Conservation (phyloP, 2,329 filamentous ascomycete species). For the Elsinoe ampelina region DNA sequence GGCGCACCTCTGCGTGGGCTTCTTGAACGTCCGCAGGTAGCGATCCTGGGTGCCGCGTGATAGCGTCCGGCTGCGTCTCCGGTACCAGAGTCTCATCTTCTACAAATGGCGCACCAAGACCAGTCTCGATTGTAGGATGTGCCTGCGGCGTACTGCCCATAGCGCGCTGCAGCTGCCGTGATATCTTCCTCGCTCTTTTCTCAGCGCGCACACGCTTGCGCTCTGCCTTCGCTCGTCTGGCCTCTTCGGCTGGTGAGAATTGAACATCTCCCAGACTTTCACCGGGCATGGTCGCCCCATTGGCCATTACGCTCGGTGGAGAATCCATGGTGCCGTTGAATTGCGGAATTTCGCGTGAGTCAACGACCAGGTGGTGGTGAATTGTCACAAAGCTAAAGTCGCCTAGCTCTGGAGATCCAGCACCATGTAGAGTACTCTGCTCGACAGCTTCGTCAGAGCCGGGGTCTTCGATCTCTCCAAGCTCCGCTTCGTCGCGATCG, state of each 20-base stretch:
- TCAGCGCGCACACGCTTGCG: neutral
- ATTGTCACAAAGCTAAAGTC: neutral
- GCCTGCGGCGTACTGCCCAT: neutral
- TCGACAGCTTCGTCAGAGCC: neutral
- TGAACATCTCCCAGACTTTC: neutral
- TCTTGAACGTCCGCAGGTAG: too few species aligned
- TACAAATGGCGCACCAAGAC: neutral
- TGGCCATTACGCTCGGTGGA: neutral
- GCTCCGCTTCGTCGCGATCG: neutral
- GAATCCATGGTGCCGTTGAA: neutral
- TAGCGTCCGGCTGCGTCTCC: slow-evolving; percentile 12
- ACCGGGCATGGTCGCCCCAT: neutral
- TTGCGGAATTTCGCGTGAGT: neutral
- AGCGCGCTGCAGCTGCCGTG: neutral
- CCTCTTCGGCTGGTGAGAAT: neutral
- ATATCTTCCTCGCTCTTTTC: slow-evolving; percentile 9
- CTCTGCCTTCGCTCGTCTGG: neutral
- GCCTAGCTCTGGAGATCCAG: too few species aligned
- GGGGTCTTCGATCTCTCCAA: neutral
- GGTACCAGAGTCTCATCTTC: slow-evolving; percentile 10
- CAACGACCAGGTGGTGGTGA: neutral
- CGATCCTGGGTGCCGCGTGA: too few species aligned
- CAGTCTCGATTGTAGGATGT: neutral
- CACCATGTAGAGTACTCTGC: too few species aligned
- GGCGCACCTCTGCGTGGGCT: neutral